phyloP scores from a whole-genome alignment of 129 eudicot genomes.

The Arctium minus region DNA sequence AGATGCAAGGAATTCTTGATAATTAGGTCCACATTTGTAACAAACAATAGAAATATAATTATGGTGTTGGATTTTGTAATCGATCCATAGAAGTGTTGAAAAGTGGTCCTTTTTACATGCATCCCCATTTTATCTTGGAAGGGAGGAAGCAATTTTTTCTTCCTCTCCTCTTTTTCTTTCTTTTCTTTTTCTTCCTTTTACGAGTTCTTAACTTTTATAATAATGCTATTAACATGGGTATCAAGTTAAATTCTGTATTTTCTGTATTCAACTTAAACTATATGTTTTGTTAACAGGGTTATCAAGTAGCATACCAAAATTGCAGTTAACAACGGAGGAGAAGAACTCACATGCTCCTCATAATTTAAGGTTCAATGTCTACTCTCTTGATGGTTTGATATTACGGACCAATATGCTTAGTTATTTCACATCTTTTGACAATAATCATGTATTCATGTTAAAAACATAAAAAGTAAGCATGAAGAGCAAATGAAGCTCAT shows the following conservation, averaged over 20 bases:
- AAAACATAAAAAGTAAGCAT: not conserved
- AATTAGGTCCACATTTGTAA: constrained; percentile 3
- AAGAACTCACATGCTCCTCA: constrained; percentile 28
- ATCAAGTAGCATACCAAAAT: constrained; percentile 40
- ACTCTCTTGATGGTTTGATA: not conserved
- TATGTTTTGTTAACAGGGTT: constrained; percentile 40
- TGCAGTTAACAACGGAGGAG: constrained; percentile 44
- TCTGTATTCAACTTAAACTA: not conserved
- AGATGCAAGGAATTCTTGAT: not conserved
- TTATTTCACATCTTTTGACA: constrained; percentile 1
- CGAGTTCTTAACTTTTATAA: not conserved
- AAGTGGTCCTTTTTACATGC: not conserved
- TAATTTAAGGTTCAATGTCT: constrained; percentile 40
- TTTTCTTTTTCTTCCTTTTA: not conserved
- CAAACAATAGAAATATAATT: not conserved
- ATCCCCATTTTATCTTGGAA: not conserved
- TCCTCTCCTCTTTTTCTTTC: not conserved
- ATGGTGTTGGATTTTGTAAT: not conserved
- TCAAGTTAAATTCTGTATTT: constrained; percentile 18
- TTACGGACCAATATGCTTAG: not conserved
- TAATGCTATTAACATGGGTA: constrained; percentile 27
- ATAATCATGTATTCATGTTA: not conserved
- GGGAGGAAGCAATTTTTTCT: not conserved
- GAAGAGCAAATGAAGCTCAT: not conserved
- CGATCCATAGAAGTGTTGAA: not conserved